A percentile compares a stretch with the other conserved stretches of the same genome.
phyloP scores from a whole-genome alignment of 805 yeast species.

The Metschnikowia gruessii region DNA sequence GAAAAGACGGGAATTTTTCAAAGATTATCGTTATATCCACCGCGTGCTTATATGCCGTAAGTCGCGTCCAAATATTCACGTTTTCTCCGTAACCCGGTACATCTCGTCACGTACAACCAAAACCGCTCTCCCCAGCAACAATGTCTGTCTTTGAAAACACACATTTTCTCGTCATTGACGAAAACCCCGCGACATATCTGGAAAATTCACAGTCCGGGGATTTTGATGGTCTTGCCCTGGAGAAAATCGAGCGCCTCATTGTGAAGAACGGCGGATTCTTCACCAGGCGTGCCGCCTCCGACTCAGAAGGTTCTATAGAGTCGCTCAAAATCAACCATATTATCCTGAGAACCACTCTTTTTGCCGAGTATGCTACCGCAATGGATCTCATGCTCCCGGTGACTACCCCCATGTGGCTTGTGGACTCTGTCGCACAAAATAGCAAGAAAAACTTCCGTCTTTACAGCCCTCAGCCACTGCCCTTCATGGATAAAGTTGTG shows the following conservation, averaged over 20 bases:
- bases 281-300: background rate
- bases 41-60: no score
- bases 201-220: background rate
- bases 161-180: slow-evolving; percentile 9
- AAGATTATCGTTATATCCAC: no score
- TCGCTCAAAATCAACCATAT: slow-evolving; percentile 41
- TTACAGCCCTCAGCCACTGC: slow-evolving; percentile 70
- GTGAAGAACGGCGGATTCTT: slow-evolving; percentile 13
- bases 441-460: slow-evolving; percentile 45
- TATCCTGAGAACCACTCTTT: slow-evolving; percentile 50
- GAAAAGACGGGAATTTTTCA: no score
- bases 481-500: slow-evolving; percentile 58
- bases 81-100: no score
- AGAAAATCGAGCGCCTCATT: slow-evolving; percentile 5
- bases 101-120: no score
- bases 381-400: slow-evolving; percentile 59
- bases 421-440: slow-evolving; percentile 36
- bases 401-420: slow-evolving; percentile 60
- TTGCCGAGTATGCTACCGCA: slow-evolving; percentile 49
- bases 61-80: no score
- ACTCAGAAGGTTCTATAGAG: slow-evolving; percentile 3
- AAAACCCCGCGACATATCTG: no score
- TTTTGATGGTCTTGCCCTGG: background rate
- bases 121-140: background rate
- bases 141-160: slow-evolving; percentile 10